Conservation (phyloP, 106 monocot species). For the Gastrodia elata region DNA sequence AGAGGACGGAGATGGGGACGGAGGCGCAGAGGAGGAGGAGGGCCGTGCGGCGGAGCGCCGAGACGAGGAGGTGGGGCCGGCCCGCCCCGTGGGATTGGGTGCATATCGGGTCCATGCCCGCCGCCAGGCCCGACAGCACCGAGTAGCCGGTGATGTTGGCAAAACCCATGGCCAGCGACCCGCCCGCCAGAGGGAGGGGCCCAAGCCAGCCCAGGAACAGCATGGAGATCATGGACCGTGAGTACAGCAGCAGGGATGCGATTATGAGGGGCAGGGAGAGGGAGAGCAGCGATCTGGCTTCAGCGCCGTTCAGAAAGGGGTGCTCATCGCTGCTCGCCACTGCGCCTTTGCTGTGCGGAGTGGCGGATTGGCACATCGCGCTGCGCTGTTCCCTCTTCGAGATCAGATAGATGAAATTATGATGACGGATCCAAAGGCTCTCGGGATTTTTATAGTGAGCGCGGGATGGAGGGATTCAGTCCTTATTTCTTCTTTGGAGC, state of each 20-base stretch:
- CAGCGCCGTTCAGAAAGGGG: not conserved
- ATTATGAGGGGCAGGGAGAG: slow-evolving; percentile 56
- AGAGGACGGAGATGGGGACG: slow-evolving; percentile 49
- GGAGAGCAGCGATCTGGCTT: slow-evolving; percentile 24
- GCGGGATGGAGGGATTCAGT: too few species aligned
- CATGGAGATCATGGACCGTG: slow-evolving; percentile 69
- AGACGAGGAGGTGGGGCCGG: slow-evolving; percentile 35
- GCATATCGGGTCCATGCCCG: slow-evolving; percentile 87
- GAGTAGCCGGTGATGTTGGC: slow-evolving; percentile 91
- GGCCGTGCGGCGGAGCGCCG: slow-evolving; percentile 50
- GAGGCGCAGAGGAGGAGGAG: slow-evolving; percentile 35
- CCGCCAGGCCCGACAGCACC: slow-evolving; percentile 75
- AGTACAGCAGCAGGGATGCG: slow-evolving; percentile 66
- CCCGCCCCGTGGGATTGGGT: slow-evolving; percentile 68
- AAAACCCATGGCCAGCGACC: slow-evolving; percentile 71
- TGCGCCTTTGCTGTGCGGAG: not conserved
- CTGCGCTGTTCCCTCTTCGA: too few species aligned
- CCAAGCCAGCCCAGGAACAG: slow-evolving; percentile 62
- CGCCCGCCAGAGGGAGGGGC: slow-evolving; percentile 62
- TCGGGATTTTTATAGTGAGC: too few species aligned
- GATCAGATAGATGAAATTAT: too few species aligned
- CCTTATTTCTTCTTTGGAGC: too few species aligned
- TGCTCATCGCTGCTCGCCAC: not conserved
- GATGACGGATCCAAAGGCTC: too few species aligned
- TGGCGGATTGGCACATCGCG: not conserved